A percentile compares a stretch with the other conserved stretches of the same genome.
Evolutionary conservation across 2,329 filamentous ascomycete genomes (phyloP).

Genomic region (Fusarium austroafricanum): DNA sequence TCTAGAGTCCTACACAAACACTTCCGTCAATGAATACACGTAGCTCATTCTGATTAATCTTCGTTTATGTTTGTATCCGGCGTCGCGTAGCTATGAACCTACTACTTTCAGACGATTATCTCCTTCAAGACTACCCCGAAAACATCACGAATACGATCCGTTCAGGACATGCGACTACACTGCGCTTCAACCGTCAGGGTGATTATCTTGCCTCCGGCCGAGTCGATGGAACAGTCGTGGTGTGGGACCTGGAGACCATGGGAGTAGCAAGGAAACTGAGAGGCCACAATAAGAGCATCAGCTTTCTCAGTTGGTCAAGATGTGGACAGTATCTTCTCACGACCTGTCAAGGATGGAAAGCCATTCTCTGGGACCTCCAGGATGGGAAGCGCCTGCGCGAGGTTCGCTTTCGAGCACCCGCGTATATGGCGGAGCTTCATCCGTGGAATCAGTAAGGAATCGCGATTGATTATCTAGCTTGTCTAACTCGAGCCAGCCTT

Average conservation of each 20-base stretch:
- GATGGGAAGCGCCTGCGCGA: constrained; percentile 78
- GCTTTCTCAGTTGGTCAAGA: constrained; percentile 94
- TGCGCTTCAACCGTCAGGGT: constrained; percentile 92
- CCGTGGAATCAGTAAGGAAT: constrained; percentile 81
- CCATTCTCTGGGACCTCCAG: constrained; percentile 91
- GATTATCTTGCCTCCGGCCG: constrained; percentile 95
- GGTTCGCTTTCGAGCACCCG: constrained; percentile 90
- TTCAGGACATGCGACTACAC: constrained; percentile 72
- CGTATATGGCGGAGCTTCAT: constrained; percentile 96
- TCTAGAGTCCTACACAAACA: constrained; percentile 36
- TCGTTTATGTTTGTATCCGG: background rate
- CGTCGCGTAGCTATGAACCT: constrained; percentile 62
- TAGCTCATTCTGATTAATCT: constrained; percentile 11
- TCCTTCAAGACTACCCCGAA: constrained; percentile 87
- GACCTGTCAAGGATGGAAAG: constrained; percentile 96
- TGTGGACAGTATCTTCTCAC: constrained; percentile 92
- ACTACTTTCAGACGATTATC: constrained; percentile 70
- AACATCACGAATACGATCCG: constrained; percentile 89
- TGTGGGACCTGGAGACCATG: constrained; percentile 98
- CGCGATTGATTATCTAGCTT: background rate
- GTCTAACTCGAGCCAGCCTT: constrained; percentile 59
- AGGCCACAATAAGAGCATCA: constrained; percentile 93
- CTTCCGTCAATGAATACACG: constrained; percentile 36
- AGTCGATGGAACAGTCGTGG: constrained; percentile 92
- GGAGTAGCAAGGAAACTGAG: constrained; percentile 93